phyloP scores from a whole-genome alignment of 2,329 filamentous ascomycete species.

The Cytospora schulzeri region DNA sequence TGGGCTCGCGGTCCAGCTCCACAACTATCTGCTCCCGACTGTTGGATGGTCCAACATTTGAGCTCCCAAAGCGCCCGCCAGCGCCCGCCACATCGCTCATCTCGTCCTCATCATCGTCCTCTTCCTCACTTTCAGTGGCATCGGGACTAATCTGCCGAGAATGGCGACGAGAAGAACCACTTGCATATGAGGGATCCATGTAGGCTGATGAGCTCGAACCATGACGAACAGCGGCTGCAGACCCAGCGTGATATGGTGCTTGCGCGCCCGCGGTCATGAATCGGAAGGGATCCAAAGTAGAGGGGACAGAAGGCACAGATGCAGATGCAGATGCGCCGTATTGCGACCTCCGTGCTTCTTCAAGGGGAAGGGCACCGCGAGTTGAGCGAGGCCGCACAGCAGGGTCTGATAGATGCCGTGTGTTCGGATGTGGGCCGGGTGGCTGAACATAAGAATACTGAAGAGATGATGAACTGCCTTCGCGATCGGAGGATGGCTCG shows the following conservation, averaged over 20 bases:
- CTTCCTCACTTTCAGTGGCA: slow-evolving; percentile 23
- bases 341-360: slow-evolving; percentile 37
- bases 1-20: slow-evolving; percentile 36
- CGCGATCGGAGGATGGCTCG: slow-evolving; percentile 20
- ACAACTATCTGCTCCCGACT: slow-evolving; percentile 45
- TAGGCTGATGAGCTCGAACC: slow-evolving; percentile 37
- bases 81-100: slow-evolving; percentile 37
- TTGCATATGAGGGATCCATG: slow-evolving; percentile 11
- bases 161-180: slow-evolving; percentile 21
- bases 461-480: slow-evolving; percentile 44
- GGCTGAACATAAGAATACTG: slow-evolving; percentile 48
- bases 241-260: slow-evolving; percentile 38
- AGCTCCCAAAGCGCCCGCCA: slow-evolving; percentile 20
- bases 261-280: slow-evolving; percentile 53
- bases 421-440: slow-evolving; percentile 33
- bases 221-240: slow-evolving; percentile 41
- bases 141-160: slow-evolving; percentile 23
- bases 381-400: slow-evolving; percentile 39
- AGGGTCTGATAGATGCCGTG: slow-evolving; percentile 51
- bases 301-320: slow-evolving; percentile 36
- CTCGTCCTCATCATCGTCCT: slow-evolving; percentile 33
- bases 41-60: slow-evolving; percentile 26
- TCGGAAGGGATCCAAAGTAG: slow-evolving; percentile 51
- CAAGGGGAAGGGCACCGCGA: slow-evolving; percentile 36
- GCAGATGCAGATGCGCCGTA: slow-evolving; percentile 33